These are phyloP conservation scores for Backusella parvicylindrica DNA, from an alignment of 192 early-diverging fungal species.

Conservation along the genomic window DNA sequence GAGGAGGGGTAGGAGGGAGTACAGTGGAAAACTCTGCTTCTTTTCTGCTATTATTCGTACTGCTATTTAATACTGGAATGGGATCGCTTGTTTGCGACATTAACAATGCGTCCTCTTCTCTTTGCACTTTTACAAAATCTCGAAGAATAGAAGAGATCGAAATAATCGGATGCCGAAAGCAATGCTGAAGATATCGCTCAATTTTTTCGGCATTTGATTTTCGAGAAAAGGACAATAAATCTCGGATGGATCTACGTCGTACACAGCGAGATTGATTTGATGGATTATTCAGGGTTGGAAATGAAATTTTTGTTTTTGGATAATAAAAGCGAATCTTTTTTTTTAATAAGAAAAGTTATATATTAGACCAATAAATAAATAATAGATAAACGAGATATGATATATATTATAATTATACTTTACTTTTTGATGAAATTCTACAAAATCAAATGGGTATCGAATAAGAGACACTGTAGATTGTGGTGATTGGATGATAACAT, in stretches of 20 bases:
- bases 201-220: constrained; percentile 51
- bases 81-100: not conserved
- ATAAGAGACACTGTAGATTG: constrained; percentile 24
- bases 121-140: constrained; percentile 46
- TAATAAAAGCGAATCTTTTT: constrained; percentile 26
- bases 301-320: constrained; percentile 24
- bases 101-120: constrained; percentile 40
- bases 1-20: not conserved
- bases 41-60: not conserved
- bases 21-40: not conserved
- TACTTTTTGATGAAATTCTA: constrained; percentile 40
- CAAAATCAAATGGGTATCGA: constrained; percentile 31
- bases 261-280: constrained; percentile 7
- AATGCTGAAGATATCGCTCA: constrained; percentile 44
- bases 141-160: constrained; percentile 37
- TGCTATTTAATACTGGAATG: not conserved
- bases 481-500: constrained; percentile 29
- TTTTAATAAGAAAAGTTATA: not conserved
- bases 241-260: constrained; percentile 15
- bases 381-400: not conserved
- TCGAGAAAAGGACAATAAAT: constrained; percentile 9
- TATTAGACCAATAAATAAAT: not conserved
- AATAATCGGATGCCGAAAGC: constrained; percentile 35
- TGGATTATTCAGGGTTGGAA: constrained; percentile 20
- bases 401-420: not conserved